Conservation (phyloP, 345 rosid species). For the Leavenworthia alabamica region DNA sequence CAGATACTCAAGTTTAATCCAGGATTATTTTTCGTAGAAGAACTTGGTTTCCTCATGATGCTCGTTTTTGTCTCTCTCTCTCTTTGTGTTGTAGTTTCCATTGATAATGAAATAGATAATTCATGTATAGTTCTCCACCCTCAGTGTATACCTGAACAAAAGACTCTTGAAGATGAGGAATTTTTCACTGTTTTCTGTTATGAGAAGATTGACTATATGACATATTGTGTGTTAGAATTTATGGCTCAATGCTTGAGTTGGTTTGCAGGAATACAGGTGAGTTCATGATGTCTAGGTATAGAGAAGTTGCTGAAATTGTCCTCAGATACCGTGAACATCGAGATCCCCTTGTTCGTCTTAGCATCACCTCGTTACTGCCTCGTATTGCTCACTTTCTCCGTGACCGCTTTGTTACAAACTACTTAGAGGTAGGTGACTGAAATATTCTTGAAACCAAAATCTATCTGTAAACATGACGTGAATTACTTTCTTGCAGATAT, state of each 20-base stretch:
- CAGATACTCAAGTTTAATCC: background rate
- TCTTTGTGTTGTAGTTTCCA: background rate
- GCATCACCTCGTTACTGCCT: slow-evolving; percentile 96
- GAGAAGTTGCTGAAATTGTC: slow-evolving; percentile 98
- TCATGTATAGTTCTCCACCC: background rate
- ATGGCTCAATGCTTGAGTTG: slow-evolving; percentile 18
- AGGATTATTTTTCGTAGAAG: background rate
- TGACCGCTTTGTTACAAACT: slow-evolving; percentile 92
- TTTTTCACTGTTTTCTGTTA: slow-evolving; percentile 4
- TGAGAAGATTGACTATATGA: slow-evolving; percentile 8
- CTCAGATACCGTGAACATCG: slow-evolving; percentile 85
- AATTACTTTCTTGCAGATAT: slow-evolving; percentile 54
- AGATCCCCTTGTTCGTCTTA: slow-evolving; percentile 97
- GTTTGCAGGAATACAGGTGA: slow-evolving; percentile 94
- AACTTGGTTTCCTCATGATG: background rate
- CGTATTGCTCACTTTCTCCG: slow-evolving; percentile 99
- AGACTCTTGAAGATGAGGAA: background rate
- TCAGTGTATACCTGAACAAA: slow-evolving; percentile 11
- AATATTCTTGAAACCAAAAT: slow-evolving; percentile 12
- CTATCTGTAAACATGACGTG: background rate
- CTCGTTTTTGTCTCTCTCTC: background rate
- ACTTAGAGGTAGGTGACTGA: slow-evolving; percentile 59
- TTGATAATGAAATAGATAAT: background rate
- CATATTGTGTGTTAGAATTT: slow-evolving; percentile 1
- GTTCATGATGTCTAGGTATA: slow-evolving; percentile 98